Percentiles rank a stretch among this genome's conserved stretches.
Conservation (phyloP, 176 grass and related monocot species). For the Eragrostis curvula region DNA sequence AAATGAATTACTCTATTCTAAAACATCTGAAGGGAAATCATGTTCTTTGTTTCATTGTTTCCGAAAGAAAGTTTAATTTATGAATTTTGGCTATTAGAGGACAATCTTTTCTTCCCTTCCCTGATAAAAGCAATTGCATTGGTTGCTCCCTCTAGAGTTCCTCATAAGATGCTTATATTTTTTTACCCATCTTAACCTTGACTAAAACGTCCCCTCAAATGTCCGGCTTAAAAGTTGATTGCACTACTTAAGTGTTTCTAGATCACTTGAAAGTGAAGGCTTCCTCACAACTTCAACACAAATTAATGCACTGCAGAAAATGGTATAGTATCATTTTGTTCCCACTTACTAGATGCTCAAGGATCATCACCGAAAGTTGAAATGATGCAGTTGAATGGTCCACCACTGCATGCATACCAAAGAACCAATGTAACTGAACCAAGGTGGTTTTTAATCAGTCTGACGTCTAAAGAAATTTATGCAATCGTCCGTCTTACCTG, state of each 20-base stretch:
- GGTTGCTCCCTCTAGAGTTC: constrained; percentile 10
- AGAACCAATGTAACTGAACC: not conserved
- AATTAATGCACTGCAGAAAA: constrained; percentile 2
- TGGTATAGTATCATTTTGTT: not conserved
- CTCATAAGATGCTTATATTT: constrained; percentile 15
- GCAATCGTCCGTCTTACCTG: constrained; percentile 11
- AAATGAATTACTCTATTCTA: constrained; percentile 20
- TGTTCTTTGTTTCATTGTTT: not conserved
- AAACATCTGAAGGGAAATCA: not conserved
- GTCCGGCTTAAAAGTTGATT: not conserved
- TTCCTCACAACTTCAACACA: not conserved
- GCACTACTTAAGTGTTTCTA: not conserved
- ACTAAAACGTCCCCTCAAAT: not conserved
- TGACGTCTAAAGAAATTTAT: constrained; percentile 11
- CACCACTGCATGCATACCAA: not conserved
- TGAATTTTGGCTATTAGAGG: not conserved
- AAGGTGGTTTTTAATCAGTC: not conserved
- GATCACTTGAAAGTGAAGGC: not conserved
- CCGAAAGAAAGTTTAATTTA: constrained; percentile 25
- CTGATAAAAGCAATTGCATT: not conserved
- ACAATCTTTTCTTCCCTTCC: not conserved
- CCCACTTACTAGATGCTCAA: not conserved
- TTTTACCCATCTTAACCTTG: constrained; percentile 23
- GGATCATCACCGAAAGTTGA: not conserved
- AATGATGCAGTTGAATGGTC: not conserved